Evolutionary conservation across 129 eudicot species (phyloP), one percentile per base, ranked within the genome.

Genomic region (Solidago caesia): DNA sequence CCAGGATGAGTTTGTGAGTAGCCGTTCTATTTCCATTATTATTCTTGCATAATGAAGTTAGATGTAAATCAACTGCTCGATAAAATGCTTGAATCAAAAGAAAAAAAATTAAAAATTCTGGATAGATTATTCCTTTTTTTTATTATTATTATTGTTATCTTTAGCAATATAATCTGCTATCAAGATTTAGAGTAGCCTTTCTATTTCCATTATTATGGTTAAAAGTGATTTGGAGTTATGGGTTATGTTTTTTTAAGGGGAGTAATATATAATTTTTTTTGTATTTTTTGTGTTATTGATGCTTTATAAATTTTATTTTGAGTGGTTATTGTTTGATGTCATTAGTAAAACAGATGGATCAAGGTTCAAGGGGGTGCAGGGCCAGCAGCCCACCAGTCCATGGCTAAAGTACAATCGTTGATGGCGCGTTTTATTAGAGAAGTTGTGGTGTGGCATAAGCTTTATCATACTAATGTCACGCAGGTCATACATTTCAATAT

Each of bases 371-470:
- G 97, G 96, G 56, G 97, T 86, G 81, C 96, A 91, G 77, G 97
- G 96, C 65, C 91, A 88, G 21, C 21, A 21, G 21, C 21, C 21
- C 21, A 21, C 71, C 79, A 87, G 62, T 79, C 90, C 12, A 87
- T 85, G 9, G 92, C 90, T 48, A 96, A 91, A 66, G 73, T 88
- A 60, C 77, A 84, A 45, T 79, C 97, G 5, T 74, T 91, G 25
- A 81, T 96, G 56, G 83, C 96, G 4, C 91, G 96, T 4, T 91
- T 91, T 72, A 86, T 89, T 6, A 96, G 88, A 82, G 97, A 91
- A 88, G 97, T 91, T 48, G 92, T 85, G 8, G 97, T 91, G 29
- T 91, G 97, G 97, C 96, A 91, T 77, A 91, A 88, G 65, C 92
- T 91, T 48, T 87, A 91, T 77, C 97, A 91, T 71, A 95, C 95